Conservation (phyloP, 2,329 filamentous ascomycete species). For the Knufia fluminis region DNA sequence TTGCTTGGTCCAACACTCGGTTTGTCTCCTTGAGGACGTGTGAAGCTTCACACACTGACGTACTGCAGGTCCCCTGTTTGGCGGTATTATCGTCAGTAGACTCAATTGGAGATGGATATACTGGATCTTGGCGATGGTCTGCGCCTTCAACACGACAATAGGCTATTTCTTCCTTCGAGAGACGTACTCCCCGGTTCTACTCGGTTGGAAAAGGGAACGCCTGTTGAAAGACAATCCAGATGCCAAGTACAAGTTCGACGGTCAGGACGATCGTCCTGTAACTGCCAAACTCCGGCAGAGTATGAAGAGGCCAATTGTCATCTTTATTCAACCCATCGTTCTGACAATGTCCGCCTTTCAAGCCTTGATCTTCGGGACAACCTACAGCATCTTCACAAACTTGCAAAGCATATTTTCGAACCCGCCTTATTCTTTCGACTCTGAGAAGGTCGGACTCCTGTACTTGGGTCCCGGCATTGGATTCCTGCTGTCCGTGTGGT, state of each 20-base stretch:
- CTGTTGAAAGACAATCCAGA: conserved; percentile 32
- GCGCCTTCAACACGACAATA: conserved; percentile 45
- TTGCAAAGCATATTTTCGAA: conserved; percentile 9
- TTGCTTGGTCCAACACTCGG: not conserved
- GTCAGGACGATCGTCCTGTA: conserved; percentile 17
- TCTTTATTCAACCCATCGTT: conserved; percentile 9
- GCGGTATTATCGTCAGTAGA: conserved; percentile 39
- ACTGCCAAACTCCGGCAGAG: conserved; percentile 26
- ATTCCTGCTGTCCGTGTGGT: conserved; percentile 43
- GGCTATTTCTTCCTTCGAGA: conserved; percentile 51
- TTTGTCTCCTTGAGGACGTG: not conserved
- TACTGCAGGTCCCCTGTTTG: conserved; percentile 24
- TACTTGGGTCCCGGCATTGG: conserved; percentile 52
- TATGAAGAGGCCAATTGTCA: conserved; percentile 44
- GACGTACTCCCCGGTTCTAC: conserved; percentile 53
- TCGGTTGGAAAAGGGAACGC: conserved; percentile 44
- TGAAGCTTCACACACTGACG: not conserved
- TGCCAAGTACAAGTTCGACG: conserved; percentile 15
- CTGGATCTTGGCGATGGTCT: conserved; percentile 30
- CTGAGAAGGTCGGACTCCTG: conserved; percentile 47
- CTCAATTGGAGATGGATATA: conserved; percentile 43
- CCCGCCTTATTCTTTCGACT: conserved; percentile 43
- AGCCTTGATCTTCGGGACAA: conserved; percentile 6
- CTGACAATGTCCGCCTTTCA: conserved; percentile 5
- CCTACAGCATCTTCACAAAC: conserved; percentile 9